Evolutionary conservation across 2,329 filamentous ascomycete species (phyloP).

Genomic region (Beauveria asiatica): DNA sequence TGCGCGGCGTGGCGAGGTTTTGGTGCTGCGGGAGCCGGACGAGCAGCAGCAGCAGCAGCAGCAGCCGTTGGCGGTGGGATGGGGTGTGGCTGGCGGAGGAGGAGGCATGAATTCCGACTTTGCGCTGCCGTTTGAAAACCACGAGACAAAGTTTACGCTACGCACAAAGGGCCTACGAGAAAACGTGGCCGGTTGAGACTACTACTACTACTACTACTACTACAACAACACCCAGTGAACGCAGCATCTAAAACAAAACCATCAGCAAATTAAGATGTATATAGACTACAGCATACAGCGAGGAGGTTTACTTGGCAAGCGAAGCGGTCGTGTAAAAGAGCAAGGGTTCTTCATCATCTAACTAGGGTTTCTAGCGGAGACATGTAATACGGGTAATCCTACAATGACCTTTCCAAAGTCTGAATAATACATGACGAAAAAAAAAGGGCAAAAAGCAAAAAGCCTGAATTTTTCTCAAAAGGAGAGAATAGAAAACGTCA

Average conservation of each 20-base stretch:
- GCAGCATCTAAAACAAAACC: no score
- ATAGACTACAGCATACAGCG: not conserved
- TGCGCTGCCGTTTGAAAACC: constrained; percentile 38
- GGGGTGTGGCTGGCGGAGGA: constrained; percentile 1
- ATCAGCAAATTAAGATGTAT: not conserved
- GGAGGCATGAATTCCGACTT: constrained; percentile 17
- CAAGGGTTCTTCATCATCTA: not conserved
- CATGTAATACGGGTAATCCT: constrained; percentile 1
- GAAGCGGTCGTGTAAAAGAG: not conserved
- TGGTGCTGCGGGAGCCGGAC: constrained; percentile 25
- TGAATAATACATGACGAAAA: not conserved
- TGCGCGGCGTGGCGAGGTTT: constrained; percentile 32
- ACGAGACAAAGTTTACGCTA: constrained; percentile 38
- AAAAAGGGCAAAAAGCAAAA: not conserved
- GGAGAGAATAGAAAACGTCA: not conserved
- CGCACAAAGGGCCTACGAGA: constrained; percentile 50
- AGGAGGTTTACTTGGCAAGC: not conserved
- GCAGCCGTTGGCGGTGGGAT: constrained; percentile 1
- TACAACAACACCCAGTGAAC: not conserved
- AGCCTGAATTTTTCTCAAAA: no score
- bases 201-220: no score
- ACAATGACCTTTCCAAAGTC: constrained; percentile 4
- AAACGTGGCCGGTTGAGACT: constrained; percentile 25
- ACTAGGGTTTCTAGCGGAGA: not conserved
- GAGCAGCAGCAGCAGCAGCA: constrained; percentile 10